Base-by-base conservation (phyloP, 2,329 filamentous ascomycete species). In the Pyrenophora tritici-repentis region DNA sequence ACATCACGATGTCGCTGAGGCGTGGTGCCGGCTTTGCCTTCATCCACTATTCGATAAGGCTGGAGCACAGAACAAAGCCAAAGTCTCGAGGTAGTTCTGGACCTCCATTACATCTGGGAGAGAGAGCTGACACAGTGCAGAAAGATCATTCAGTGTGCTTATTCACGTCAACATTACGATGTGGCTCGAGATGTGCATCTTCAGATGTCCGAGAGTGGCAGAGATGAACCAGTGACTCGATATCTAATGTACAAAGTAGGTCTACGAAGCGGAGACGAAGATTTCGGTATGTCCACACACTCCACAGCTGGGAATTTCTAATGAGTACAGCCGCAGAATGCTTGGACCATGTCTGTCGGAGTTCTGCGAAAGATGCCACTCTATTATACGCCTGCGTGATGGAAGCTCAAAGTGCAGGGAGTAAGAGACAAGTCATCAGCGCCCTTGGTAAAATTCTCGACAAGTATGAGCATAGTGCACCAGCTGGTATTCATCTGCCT, bases 331-430 rank as follows among this genome's bases (percentile, higher is more conserved):
- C 87, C n/a, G 72, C 77, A 16, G 79, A 85, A 38, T 90, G 86
- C 63, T 79, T 96, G 2, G 76, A 84, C 20, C 70, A 74, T 2
- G 75, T 96, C 20, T 81, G 79, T 47, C 78, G 78, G n/a, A 68
- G 76, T 6, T 77, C 79, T 0, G 68, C 76, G 1, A 79, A 81
- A 17, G 81, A 86, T 29, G 76, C 79, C 16, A 84, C 85, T 12
- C 83, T 91, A 36, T 77, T 97, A 1, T 91, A 92, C 58, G 89
- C 90, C 1, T 96, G 91, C 62, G 83, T 90, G 17, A 76, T 90
- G 22, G 90, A 95, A 69, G 88, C 90, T 2, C 86, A 91, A 42
- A 78, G 84, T 55, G 76, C 77, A 1, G 84, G 85, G 0, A 83
- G 90, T 54, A 85, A 81, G 42, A 56, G 76, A 0, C 84, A 87